Conservation (phyloP, 2,329 filamentous ascomycete species). For the Sclerotinia sclerotiorum region DNA sequence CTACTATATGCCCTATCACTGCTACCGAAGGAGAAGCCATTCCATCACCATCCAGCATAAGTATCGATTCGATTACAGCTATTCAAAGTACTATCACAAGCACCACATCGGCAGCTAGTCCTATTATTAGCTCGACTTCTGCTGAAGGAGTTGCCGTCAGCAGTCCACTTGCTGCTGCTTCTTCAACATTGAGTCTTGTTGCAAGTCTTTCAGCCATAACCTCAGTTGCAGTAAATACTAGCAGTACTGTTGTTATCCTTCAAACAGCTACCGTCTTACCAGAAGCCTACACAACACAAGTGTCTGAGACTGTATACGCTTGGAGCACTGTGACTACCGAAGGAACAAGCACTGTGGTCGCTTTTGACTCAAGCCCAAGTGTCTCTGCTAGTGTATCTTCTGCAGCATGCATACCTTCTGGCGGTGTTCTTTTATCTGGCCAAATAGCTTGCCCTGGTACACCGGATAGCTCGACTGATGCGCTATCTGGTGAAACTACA, state of each 20-base stretch:
- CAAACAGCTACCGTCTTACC: conserved; percentile 5
- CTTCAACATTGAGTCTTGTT: neutral
- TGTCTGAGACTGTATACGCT: neutral
- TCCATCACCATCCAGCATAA: neutral
- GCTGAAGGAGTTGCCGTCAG: conserved; percentile 3
- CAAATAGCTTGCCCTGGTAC: neutral
- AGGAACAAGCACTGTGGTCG: neutral
- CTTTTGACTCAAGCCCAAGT: conserved; percentile 7
- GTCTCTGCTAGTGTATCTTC: neutral
- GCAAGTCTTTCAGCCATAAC: neutral
- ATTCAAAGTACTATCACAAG: neutral
- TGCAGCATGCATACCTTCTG: neutral
- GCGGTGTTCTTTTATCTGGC: neutral
- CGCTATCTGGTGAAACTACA: neutral
- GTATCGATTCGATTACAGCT: neutral
- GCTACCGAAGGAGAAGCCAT: conserved; percentile 6
- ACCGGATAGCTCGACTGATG: neutral
- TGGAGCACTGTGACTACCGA: conserved; percentile 15
- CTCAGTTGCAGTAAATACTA: neutral
- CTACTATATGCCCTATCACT: conserved; percentile 14
- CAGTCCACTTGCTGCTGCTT: conserved; percentile 3
- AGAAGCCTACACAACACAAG: conserved; percentile 7
- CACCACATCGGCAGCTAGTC: neutral
- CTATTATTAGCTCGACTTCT: neutral
- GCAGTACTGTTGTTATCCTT: neutral